Evolutionary conservation across 352 stramenopile genomes (phyloP).

Genomic region (Globisporangium lucens): DNA sequence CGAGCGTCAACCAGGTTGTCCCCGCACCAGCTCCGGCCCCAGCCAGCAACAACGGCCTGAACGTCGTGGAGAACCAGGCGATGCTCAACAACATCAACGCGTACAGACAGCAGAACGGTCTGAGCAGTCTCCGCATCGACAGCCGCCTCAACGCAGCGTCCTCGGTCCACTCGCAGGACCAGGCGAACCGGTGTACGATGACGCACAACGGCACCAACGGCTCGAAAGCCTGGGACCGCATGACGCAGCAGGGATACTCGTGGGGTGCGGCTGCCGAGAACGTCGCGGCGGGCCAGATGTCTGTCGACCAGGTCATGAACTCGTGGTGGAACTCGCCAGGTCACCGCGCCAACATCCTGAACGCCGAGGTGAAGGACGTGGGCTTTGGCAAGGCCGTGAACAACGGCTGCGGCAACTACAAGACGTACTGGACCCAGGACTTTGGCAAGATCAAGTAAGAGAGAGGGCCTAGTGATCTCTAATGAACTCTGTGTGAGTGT

Average conservation of each 20-base stretch:
- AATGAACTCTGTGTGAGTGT: neutral
- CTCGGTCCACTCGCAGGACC: conserved; percentile 37
- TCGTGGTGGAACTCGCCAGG: conserved; percentile 47
- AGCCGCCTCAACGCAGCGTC: conserved; percentile 31
- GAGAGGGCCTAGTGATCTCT: neutral
- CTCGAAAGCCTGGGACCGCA: conserved; percentile 40
- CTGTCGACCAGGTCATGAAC: conserved; percentile 38
- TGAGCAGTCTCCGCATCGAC: conserved; percentile 40
- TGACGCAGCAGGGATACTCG: conserved; percentile 30
- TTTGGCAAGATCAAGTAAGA: conserved; percentile 10
- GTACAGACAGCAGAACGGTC: conserved; percentile 36
- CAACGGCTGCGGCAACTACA: conserved; percentile 15
- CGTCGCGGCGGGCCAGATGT: conserved; percentile 37
- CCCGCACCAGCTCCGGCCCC: neutral
- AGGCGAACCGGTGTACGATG: conserved; percentile 41
- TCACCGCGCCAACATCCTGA: conserved; percentile 47
- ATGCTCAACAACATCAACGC: conserved; percentile 52
- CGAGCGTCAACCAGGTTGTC: neutral
- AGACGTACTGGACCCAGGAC: conserved; percentile 17
- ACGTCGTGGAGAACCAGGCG: conserved; percentile 24
- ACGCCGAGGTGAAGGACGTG: conserved; percentile 14
- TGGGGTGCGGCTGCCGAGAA: conserved; percentile 43
- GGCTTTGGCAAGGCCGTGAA: conserved; percentile 12
- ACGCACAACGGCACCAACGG: conserved; percentile 37
- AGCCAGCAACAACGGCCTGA: conserved; percentile 28